Base-by-base conservation (phyloP, 2,329 filamentous ascomycete species). In the Domatiomyces catenatus region DNA sequence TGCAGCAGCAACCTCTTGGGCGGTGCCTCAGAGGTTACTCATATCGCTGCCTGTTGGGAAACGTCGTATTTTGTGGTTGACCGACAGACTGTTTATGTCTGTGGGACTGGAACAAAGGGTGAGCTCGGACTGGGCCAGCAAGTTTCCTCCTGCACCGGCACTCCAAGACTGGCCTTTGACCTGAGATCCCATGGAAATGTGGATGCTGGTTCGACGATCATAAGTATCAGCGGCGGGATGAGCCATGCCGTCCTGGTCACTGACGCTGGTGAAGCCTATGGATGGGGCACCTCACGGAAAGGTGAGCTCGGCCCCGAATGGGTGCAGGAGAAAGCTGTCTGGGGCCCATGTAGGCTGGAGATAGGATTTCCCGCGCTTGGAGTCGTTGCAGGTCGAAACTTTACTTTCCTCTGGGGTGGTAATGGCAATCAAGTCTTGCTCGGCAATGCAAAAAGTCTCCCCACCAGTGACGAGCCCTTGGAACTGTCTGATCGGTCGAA, bases 251-350 rank as follows among this genome's bases (percentile, higher is more conserved):
- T 93, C 15, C 79, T 71, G 1, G 76, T 95, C 0, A 67, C 94
- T 2, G 76, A 75, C 44, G 83, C 84, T 62, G 90, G 89, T 0
- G 75, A 84, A 15, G 81, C 82, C 1, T 94, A 84, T 63, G 89
- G 87, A 2, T 96, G 90, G 90, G 92, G 92, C 0, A 86, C 80
- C 59, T 83, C 84, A 12, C 77, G 87, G 20, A 92, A 94, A 62
- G 86, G 86, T 0, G 90, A 98, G 64, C 69, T 94, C 1, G 89
- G 88, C 0, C 66, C 70, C 43, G 74, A 75, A 0, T 67, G 69
- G 24, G 70, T 68, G 5, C 57, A 50, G 0, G 63, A 67, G 7
- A 69, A 67, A 45, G 65, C 80, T 24, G 63, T 82, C 1, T 74
- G 76, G 67, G 61, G 61, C 15, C 87, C 87, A 4, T 70, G 76